A percentile compares a stretch with the other conserved stretches of the same genome.
These are phyloP conservation scores for Piedraia hortae DNA, from an alignment of 2,329 filamentous ascomycete species.

Conservation along the genomic window DNA sequence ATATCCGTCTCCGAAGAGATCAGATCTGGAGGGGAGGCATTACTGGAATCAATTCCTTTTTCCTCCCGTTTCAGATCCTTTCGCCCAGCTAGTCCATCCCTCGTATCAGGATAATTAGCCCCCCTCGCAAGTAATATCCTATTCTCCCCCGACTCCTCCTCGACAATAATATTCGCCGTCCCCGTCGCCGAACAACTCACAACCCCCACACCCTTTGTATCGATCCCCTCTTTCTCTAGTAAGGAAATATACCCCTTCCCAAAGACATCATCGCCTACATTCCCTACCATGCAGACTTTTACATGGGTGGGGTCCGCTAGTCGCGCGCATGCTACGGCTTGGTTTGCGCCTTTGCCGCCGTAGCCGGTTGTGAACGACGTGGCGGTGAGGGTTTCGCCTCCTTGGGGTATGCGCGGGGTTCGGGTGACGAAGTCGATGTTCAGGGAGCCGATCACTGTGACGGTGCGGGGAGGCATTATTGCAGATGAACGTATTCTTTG, in stretches of 20 bases:
- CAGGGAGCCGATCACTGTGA: constrained; percentile 72
- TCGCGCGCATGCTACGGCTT: constrained; percentile 34
- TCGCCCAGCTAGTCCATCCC: constrained; percentile 7
- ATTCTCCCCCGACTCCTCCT: constrained; percentile 21
- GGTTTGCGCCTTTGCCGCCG: constrained; percentile 88
- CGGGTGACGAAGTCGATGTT: constrained; percentile 85
- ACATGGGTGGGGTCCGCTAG: constrained; percentile 10
- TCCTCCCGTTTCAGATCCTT: too few species aligned
- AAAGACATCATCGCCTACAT: constrained; percentile 21
- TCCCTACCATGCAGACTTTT: constrained; percentile 22
- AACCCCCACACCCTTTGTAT: constrained; percentile 14
- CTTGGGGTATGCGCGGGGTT: constrained; percentile 53
- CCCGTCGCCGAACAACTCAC: constrained; percentile 20
- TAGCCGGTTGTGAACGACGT: constrained; percentile 51
- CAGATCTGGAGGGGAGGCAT: constrained; percentile 7
- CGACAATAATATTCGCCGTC: constrained; percentile 22
- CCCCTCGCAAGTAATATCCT: constrained; percentile 21
- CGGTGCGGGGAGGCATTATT: constrained; percentile 13
- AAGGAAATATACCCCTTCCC: constrained; percentile 15
- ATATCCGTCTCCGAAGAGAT: constrained; percentile 16
- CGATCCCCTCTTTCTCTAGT: constrained; percentile 18
- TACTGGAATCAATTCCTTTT: neutral
- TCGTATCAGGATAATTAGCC: constrained; percentile 17
- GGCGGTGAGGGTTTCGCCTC: constrained; percentile 69
- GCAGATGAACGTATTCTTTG: too few species aligned